Evolutionary conservation across 805 yeast genomes (phyloP).

Genomic region (Wickerhamomyces bovis): DNA sequence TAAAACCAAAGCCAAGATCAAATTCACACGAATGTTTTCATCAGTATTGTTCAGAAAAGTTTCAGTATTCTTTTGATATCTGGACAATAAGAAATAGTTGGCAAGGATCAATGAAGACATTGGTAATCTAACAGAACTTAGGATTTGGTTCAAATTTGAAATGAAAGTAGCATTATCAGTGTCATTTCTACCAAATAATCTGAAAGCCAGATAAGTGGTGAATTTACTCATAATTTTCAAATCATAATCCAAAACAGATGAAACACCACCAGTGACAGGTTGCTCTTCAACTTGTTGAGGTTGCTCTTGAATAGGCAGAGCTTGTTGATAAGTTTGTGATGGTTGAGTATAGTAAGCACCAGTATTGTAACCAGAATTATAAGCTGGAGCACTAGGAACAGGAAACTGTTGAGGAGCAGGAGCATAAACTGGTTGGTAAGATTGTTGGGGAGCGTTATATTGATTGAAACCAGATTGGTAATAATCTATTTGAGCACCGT

Average conservation of each 20-base stretch:
- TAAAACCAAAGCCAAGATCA: slow-evolving; percentile 66
- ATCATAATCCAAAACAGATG: slow-evolving; percentile 74
- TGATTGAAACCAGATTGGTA: neutral
- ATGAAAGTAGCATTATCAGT: slow-evolving; percentile 41
- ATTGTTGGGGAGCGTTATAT: neutral
- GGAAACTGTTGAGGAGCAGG: neutral
- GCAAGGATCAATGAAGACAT: slow-evolving; percentile 75
- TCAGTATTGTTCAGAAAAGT: slow-evolving; percentile 26
- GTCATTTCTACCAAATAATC: slow-evolving; percentile 50
- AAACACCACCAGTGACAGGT: slow-evolving; percentile 61
- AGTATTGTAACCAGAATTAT: slow-evolving; percentile 2
- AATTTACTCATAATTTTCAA: slow-evolving; percentile 74
- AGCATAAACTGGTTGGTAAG: neutral
- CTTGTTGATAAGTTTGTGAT: slow-evolving; percentile 2
- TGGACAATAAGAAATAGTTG: slow-evolving; percentile 69
- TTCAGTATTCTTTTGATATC: slow-evolving; percentile 36
- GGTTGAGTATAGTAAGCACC: slow-evolving; percentile 4
- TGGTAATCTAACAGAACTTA: slow-evolving; percentile 85
- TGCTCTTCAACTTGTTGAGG: slow-evolving; percentile 4
- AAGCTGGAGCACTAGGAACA: slow-evolving; percentile 6
- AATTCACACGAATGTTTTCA: slow-evolving; percentile 42
- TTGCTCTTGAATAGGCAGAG: slow-evolving; percentile 7
- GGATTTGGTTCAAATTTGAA: slow-evolving; percentile 56
- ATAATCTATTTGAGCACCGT: neutral
- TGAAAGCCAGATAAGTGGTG: slow-evolving; percentile 65